A percentile compares a stretch with the other conserved stretches of the same genome.
These are phyloP conservation scores for Lagenidium giganteum DNA, from an alignment of 352 stramenopile species.

Conservation along the genomic window DNA sequence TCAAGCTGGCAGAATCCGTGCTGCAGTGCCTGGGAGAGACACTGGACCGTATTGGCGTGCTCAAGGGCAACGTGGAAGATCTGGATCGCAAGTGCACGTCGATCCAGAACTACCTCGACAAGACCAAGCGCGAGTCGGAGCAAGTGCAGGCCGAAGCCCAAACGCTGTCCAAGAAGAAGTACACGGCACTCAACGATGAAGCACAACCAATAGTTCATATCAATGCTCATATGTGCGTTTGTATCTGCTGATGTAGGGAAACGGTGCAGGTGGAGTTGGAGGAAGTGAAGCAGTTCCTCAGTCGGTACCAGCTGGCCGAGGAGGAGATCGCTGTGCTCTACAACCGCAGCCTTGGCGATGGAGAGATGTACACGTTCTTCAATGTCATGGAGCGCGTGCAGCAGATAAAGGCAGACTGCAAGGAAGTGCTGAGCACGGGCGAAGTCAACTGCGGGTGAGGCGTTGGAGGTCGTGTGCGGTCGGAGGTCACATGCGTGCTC, in stretches of 20 bases:
- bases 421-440: slow-evolving; percentile 35
- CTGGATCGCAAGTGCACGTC: slow-evolving; percentile 41
- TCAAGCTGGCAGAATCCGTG: slow-evolving; percentile 39
- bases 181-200: slow-evolving; percentile 3
- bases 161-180: slow-evolving; percentile 37
- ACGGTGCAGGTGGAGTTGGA: slow-evolving; percentile 39
- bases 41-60: slow-evolving; percentile 27
- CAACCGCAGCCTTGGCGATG: slow-evolving; percentile 23
- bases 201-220: no score
- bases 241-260: slow-evolving; percentile 22
- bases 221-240: slow-evolving; percentile 5
- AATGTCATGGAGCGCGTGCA: slow-evolving; percentile 60
- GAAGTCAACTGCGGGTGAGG: slow-evolving; percentile 42
- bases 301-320: slow-evolving; percentile 62
- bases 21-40: slow-evolving; percentile 35
- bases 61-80: slow-evolving; percentile 31
- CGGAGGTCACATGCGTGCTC: no score
- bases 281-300: slow-evolving; percentile 56
- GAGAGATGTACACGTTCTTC: slow-evolving; percentile 63
- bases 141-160: slow-evolving; percentile 57
- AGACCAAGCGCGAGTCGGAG: slow-evolving; percentile 58
- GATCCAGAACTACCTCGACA: slow-evolving; percentile 49
- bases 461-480: background rate
- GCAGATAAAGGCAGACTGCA: slow-evolving; percentile 68
- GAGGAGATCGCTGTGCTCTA: slow-evolving; percentile 61